phyloP scores from a whole-genome alignment of 768 basidiomycete genomes.

The Leucocoprinus leucothites region DNA sequence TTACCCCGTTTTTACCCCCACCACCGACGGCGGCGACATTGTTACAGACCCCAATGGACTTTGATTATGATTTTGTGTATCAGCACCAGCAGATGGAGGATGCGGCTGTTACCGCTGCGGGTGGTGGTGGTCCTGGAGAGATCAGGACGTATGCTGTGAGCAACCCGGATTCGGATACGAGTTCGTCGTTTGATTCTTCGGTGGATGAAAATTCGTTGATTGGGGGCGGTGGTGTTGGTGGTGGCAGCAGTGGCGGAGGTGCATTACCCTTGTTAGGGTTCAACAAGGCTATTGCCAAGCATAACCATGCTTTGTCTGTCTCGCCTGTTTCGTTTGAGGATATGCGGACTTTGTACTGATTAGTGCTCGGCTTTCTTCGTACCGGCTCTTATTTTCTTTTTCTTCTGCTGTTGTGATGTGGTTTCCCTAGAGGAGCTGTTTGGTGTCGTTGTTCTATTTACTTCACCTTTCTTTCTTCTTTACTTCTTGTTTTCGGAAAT shows the following conservation, averaged over 20 bases:
- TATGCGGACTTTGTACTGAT: conserved; percentile 8
- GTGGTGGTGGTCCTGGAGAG: conserved; percentile 8
- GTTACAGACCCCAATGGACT: conserved; percentile 16
- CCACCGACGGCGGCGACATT: conserved; percentile 12
- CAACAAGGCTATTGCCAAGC: no score
- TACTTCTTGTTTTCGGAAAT: no score
- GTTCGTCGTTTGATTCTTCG: conserved; percentile 8
- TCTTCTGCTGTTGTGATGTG: no score
- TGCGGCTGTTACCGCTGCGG: background rate
- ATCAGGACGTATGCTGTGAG: conserved; percentile 17
- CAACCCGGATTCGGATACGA: conserved; percentile 17
- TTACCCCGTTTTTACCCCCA: no score
- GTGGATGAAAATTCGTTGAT: no score
- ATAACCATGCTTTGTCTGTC: background rate
- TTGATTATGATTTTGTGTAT: background rate
- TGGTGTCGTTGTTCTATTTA: background rate
- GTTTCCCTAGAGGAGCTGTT: background rate
- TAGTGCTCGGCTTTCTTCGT: no score
- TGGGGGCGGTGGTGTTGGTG: conserved; percentile 1
- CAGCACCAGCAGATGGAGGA: background rate
- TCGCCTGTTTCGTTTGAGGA: conserved; percentile 5
- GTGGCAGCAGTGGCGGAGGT: background rate
- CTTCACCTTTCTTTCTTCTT: background rate
- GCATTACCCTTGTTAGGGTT: no score
- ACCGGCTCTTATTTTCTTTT: no score